Base-by-base conservation (phyloP, 2,329 filamentous ascomycete genomes). In the Colletotrichum horii region DNA sequence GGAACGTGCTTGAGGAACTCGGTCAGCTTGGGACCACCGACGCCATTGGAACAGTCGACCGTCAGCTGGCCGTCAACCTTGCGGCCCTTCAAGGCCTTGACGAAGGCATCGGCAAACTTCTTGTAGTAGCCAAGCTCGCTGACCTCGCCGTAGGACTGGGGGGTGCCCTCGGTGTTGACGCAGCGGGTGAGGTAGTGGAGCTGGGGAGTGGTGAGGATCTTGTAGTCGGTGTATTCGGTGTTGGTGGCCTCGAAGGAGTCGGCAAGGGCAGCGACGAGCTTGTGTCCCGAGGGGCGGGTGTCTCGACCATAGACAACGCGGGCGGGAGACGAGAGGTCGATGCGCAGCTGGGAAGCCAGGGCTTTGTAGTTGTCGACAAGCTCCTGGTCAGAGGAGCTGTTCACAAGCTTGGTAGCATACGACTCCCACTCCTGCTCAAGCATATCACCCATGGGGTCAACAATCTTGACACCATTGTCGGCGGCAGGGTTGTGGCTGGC, bases 361-460 rank as follows among this genome's bases (percentile, higher is more conserved):
- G 92, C 89, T 80, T 93, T 90, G 88, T 97, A 98, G 79, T 93
- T 91, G 60, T 94, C 90, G 76, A 92, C 91, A 52, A 98, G 92
- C 66, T 93, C 91, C 78, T 95, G 91, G 81, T 98, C 93, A 76
- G 91, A 91, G 22, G 92, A 87, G 77, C 94, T 93, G 85, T 99
- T 99, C 82, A 98, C 96, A 77, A 99, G 93, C 80, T 91, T 91
- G 43, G 97, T 98, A 70, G 96, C 96, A 84, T 96, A 93, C 48
- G 89, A 88, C 87, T 99, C 97, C 97, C 97, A 99, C 76, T 96
- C 94, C 84, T 96, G 93, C 91, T 97, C 95, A 66, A 98, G 91
- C 97, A 98, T 98, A 85, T 98, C 97, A 78, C 97, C 96, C 93
- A 98, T 94, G 15, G 97, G 97, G 85, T 99, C 97, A 78, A 99